Percentiles rank a stretch among this genome's conserved stretches.
These are phyloP conservation scores for Penicillium canescens DNA, from an alignment of 495 filamentous ascomycete genomes.

Conservation along the genomic window DNA sequence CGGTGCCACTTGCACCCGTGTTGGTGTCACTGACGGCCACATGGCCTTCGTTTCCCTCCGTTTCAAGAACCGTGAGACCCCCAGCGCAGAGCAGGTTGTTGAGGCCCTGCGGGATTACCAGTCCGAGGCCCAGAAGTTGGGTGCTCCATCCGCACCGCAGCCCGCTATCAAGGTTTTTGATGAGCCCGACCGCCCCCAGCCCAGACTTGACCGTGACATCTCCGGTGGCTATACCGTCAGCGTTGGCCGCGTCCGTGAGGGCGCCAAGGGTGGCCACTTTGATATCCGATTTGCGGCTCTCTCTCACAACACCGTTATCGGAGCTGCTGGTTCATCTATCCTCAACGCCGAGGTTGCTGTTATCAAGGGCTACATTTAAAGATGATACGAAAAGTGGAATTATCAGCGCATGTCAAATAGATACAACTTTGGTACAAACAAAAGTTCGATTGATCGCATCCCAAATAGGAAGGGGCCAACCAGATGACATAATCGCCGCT, in stretches of 20 bases:
- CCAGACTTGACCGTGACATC: constrained; percentile 76
- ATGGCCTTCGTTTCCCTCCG: constrained; percentile 78
- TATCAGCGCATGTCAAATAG: constrained; percentile 28
- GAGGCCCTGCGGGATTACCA: constrained; percentile 70
- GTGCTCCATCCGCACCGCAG: constrained; percentile 74
- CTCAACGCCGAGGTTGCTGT: constrained; percentile 92
- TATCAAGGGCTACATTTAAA: constrained; percentile 79
- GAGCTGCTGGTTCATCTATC: constrained; percentile 91
- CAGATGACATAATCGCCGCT: constrained; percentile 13
- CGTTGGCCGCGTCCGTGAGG: constrained; percentile 73
- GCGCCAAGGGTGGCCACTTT: constrained; percentile 71
- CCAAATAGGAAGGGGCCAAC: constrained; percentile 1
- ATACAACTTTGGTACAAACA: constrained; percentile 17
- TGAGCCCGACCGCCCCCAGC: constrained; percentile 79
- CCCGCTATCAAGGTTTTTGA: constrained; percentile 76
- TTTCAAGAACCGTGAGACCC: constrained; percentile 58
- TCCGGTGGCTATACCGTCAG: constrained; percentile 77
- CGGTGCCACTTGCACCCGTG: constrained; percentile 80
- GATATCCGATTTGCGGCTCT: constrained; percentile 82
- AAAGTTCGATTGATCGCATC: neutral
- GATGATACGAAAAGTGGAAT: constrained; percentile 22
- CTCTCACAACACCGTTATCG: constrained; percentile 90
- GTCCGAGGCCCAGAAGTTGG: constrained; percentile 71
- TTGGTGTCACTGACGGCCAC: constrained; percentile 82
- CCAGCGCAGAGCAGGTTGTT: constrained; percentile 65